A percentile compares a stretch with the other conserved stretches of the same genome.
Evolutionary conservation across 257 asterid genomes (phyloP).

Genomic region (Gentiana dahurica): DNA sequence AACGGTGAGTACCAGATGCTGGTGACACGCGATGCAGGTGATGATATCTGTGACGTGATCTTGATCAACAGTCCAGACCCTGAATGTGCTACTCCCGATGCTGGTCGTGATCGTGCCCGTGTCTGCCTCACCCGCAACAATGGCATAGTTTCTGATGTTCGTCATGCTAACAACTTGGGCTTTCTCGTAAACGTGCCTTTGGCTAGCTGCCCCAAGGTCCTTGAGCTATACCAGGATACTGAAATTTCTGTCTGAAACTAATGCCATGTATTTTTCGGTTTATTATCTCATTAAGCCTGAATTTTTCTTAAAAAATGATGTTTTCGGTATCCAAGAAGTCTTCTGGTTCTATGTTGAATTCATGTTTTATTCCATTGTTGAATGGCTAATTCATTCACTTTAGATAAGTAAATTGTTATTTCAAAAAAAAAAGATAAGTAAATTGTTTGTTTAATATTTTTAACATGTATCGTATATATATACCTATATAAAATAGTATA

Average conservation of each 20-base stretch:
- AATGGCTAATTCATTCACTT: constrained; percentile 1
- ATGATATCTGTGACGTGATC: constrained; percentile 48
- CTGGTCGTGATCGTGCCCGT: constrained; percentile 69
- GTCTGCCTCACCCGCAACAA: constrained; percentile 64
- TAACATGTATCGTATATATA: no score
- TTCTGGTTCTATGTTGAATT: constrained; percentile 7
- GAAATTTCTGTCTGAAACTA: constrained; percentile 20
- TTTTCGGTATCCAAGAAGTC: neutral
- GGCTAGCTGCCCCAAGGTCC: constrained; percentile 52
- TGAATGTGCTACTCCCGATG: constrained; percentile 28
- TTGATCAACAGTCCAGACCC: constrained; percentile 42
- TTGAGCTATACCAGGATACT: constrained; percentile 46
- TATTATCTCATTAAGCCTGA: constrained; percentile 3
- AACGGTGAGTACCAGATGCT: constrained; percentile 40
- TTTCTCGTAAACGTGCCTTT: constrained; percentile 32
- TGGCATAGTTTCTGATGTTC: constrained; percentile 43
- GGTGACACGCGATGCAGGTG: constrained; percentile 48
- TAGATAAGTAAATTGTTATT: no score
- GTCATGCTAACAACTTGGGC: constrained; percentile 60
- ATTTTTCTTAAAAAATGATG: constrained; percentile 4
- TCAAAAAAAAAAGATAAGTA: no score
- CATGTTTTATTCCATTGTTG: neutral
- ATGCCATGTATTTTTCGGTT: neutral
- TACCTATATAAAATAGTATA: no score
- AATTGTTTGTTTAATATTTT: no score